Evolutionary conservation across 352 stramenopile species (phyloP), one percentile per base, ranked within the genome.

Genomic region (Aphanomyces stellatus): DNA sequence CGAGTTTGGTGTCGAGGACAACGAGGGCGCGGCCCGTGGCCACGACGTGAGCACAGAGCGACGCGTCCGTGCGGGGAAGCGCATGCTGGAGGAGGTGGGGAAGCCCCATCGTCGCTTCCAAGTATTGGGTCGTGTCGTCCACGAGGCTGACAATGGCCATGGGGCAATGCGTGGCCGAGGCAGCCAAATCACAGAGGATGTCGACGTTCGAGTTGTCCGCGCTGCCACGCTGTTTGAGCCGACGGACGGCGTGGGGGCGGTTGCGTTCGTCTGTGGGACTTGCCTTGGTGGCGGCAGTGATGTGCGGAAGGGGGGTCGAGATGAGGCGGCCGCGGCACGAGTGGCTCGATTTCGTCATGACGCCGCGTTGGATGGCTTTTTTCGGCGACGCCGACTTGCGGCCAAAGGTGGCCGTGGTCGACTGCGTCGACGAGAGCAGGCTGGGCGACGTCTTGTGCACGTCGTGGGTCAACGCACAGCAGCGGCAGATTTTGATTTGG

Each of bases 1-100:
- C 93, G 56, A 87, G 74, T 0, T 74, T 72, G 3, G 81, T 81
- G 69, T 98, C 88, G 51, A 86, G 79, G 22, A 98, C 74, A 49
- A 93, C 76, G 8, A 53, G 10, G 11, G 46, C 8, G 7, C 10
- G 8, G 25, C 8, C 46, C 17, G 59, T 57, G 10, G 35, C n/a
- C 22, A 66, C 42, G 7, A 66, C 59, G 3, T 8, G 10, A 3
- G 17, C 27, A 25, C 37, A 66, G n/a, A 66, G 25, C 17, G 35
- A 1, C 10, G 42, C 30, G 4, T 66, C 46, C 7, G 17, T 2
- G 8, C 59, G 59, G 13, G 37, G 37, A 11, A 46, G 11, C 0
- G 59, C 15, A 7, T 53, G 13, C 4, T 24, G 57, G 10, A 27
- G 5, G 34, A 53, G 22, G 8, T 43, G 22, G 25, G 30, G 22